Conservation (phyloP, 2,329 filamentous ascomycete species). For the Hypoxylon rubiginosum region DNA sequence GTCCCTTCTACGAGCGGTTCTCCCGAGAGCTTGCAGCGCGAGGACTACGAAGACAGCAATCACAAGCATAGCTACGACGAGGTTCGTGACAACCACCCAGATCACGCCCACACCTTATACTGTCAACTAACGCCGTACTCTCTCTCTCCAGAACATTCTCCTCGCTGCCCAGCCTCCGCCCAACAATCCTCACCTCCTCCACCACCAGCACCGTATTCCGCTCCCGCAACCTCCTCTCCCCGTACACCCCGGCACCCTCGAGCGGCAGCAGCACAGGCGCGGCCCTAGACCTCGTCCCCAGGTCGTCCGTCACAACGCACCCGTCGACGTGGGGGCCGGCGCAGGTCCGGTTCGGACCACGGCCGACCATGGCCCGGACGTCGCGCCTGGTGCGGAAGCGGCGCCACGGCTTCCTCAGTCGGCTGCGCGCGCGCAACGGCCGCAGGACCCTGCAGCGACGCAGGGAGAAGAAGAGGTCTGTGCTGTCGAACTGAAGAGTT, state of each 20-base stretch:
- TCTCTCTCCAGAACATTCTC: constrained; percentile 60
- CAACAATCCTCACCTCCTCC: constrained; percentile 55
- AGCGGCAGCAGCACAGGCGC: constrained; percentile 28
- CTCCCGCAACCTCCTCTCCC: constrained; percentile 40
- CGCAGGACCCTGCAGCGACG: constrained; percentile 66
- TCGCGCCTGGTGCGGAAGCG: constrained; percentile 71
- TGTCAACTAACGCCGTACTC: constrained; percentile 8
- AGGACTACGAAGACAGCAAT: not conserved
- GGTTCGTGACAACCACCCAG: constrained; percentile 21
- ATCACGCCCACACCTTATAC: not conserved
- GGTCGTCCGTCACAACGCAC: constrained; percentile 63
- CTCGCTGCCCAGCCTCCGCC: constrained; percentile 65
- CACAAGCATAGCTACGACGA: constrained; percentile 24
- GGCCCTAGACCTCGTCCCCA: constrained; percentile 61
- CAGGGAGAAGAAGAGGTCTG: constrained; percentile 65
- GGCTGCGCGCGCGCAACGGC: constrained; percentile 65
- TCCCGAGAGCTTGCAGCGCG: constrained; percentile 28
- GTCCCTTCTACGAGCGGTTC: constrained; percentile 34
- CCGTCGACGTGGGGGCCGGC: constrained; percentile 62
- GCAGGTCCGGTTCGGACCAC: constrained; percentile 71
- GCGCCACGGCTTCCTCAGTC: constrained; percentile 68
- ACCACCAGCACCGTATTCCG: constrained; percentile 48
- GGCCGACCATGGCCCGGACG: constrained; percentile 68
- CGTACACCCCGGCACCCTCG: constrained; percentile 38
- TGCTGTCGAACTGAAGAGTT: constrained; percentile 57